Percentiles rank a stretch among this genome's conserved stretches.
phyloP scores from a whole-genome alignment of 352 stramenopile species.

The Globisporangium camurandrum region DNA sequence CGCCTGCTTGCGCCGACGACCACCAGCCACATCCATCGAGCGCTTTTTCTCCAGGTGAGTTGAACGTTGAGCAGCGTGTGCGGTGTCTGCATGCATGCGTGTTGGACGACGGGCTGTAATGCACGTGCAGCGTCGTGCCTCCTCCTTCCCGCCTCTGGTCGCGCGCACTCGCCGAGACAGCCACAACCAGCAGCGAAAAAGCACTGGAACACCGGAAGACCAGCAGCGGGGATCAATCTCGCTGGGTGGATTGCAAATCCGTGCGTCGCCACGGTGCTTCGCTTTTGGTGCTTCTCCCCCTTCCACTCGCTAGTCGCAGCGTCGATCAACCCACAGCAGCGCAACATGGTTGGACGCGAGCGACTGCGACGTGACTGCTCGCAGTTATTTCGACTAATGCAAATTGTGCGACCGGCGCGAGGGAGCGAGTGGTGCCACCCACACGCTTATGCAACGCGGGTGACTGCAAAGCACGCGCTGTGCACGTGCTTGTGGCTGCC shows the following conservation, averaged over 20 bases:
- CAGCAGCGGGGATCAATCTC: background rate
- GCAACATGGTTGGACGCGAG: background rate
- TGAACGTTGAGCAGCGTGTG: background rate
- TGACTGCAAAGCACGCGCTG: background rate
- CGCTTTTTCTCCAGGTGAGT: conserved; percentile 18
- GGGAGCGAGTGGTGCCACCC: too few species aligned
- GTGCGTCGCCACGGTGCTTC: too few species aligned
- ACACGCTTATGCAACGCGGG: too few species aligned
- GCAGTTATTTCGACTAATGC: background rate
- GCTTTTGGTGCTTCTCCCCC: background rate
- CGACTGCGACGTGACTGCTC: background rate
- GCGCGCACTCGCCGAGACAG: too few species aligned
- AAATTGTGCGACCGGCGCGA: conserved; percentile 1
- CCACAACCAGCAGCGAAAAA: background rate
- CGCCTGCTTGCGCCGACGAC: conserved; percentile 2
- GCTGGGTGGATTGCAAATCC: background rate
- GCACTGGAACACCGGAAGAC: too few species aligned
- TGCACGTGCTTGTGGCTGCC: conserved; percentile 4
- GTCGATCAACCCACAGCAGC: background rate
- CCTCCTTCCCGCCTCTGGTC: conserved; percentile 3
- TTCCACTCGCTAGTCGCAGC: background rate
- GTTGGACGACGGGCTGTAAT: too few species aligned
- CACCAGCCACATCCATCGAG: conserved; percentile 14
- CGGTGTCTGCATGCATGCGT: background rate
- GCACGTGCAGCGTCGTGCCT: background rate